Conservation (phyloP, 2,329 filamentous ascomycete genomes). For the Alternaria brassicicola region DNA sequence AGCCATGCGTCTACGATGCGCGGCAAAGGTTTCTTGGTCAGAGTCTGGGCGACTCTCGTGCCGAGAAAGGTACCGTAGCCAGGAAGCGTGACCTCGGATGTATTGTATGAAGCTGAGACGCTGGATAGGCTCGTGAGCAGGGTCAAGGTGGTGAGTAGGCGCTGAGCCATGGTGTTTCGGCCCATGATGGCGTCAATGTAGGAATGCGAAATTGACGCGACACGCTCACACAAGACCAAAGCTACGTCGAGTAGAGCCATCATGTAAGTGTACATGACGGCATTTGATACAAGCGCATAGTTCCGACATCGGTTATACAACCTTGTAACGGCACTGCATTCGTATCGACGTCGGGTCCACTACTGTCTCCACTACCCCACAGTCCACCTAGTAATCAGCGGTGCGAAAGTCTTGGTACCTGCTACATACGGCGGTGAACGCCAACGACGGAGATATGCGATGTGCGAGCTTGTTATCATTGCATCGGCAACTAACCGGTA, state of each 20-base stretch:
- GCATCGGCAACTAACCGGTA: not conserved
- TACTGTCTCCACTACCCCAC: not conserved
- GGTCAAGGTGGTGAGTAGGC: conserved; percentile 3
- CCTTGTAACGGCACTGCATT: not conserved
- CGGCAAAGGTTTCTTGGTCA: conserved; percentile 46
- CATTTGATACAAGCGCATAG: not conserved
- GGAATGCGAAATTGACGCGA: not conserved
- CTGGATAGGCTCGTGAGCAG: not conserved
- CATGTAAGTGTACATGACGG: not conserved
- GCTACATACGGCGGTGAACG: conserved; percentile 3
- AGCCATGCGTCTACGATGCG: conserved; percentile 54
- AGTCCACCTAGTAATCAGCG: not conserved
- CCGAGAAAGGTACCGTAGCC: conserved; percentile 51
- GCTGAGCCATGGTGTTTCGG: not conserved
- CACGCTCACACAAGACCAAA: not conserved
- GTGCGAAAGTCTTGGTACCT: conserved; percentile 16
- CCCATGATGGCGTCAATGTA: conserved; percentile 10
- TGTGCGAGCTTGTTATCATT: not conserved
- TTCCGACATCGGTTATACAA: conserved; percentile 8
- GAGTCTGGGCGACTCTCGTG: conserved; percentile 43
- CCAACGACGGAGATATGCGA: not conserved
- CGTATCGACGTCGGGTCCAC: not conserved
- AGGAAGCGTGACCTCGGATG: conserved; percentile 30
- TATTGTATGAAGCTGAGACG: not conserved
- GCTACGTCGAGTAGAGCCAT: not conserved